These are phyloP conservation scores for Trichoderma aggressivum DNA, from an alignment of 2,329 filamentous ascomycete genomes.

Conservation along the genomic window DNA sequence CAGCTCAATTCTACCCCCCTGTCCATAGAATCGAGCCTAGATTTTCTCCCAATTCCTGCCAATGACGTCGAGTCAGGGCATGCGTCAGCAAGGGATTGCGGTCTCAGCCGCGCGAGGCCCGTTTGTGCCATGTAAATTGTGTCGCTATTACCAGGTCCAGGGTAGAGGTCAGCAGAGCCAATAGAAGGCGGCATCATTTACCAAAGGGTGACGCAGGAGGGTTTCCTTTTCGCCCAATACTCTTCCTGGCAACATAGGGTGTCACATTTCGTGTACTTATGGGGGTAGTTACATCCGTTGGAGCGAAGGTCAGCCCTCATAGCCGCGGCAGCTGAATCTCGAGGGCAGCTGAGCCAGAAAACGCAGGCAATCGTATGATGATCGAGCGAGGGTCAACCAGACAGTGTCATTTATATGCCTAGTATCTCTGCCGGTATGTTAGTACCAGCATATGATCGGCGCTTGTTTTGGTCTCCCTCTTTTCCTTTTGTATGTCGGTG, in stretches of 20 bases:
- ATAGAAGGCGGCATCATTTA: neutral
- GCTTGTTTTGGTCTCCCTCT: conserved; percentile 5
- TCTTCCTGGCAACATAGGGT: neutral
- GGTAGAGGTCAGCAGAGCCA: neutral
- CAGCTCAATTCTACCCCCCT: neutral
- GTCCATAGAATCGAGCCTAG: neutral
- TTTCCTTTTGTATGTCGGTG: neutral
- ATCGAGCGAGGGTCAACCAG: neutral
- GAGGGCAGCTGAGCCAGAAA: neutral
- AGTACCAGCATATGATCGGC: neutral
- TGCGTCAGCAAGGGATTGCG: neutral
- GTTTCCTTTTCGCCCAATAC: neutral
- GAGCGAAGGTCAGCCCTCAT: neutral
- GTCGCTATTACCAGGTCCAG: neutral
- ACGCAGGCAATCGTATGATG: neutral
- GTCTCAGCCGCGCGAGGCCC: neutral
- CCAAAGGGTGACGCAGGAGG: conserved; percentile 6
- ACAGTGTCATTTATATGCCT: neutral
- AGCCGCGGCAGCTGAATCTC: neutral
- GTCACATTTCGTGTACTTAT: neutral
- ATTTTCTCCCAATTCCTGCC: neutral
- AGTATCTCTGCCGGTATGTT: neutral
- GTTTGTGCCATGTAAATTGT: conserved; percentile 5
- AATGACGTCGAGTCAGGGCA: neutral
- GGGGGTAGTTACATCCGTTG: neutral